phyloP scores from a whole-genome alignment of 2,329 filamentous ascomycete species.

The Niveomyces coronatus region DNA sequence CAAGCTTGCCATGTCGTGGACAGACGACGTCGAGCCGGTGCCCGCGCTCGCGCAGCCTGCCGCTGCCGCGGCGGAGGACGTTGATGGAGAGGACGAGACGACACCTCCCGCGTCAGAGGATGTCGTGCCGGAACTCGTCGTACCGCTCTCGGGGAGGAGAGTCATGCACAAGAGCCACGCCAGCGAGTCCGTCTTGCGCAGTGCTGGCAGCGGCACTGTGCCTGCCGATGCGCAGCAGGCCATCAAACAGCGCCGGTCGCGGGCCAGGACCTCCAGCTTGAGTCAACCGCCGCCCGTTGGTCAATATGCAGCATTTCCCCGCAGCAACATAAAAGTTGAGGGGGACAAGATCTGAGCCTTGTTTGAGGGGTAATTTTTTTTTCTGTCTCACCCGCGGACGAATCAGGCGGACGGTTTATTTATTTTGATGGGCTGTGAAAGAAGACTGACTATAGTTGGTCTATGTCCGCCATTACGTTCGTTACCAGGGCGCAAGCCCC shows the following conservation, averaged over 20 bases:
- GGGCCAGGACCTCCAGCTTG: slow-evolving; percentile 37
- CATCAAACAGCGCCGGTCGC: slow-evolving; percentile 23
- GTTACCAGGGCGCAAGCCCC: no score
- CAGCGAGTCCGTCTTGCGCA: slow-evolving; percentile 26
- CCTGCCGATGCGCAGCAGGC: slow-evolving; percentile 21
- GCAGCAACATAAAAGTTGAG: slow-evolving; percentile 20
- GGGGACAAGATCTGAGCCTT: slow-evolving; percentile 6
- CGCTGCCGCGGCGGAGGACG: not conserved
- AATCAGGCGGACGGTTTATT: no score
- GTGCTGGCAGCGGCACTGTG: slow-evolving; percentile 17
- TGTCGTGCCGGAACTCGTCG: slow-evolving; percentile 24
- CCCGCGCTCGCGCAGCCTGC: slow-evolving; percentile 11
- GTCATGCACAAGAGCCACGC: slow-evolving; percentile 26
- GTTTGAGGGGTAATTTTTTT: slow-evolving; percentile 2
- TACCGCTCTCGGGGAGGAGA: slow-evolving; percentile 15
- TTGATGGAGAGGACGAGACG: slow-evolving; percentile 13
- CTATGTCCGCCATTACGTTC: not conserved
- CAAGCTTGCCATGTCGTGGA: slow-evolving; percentile 22
- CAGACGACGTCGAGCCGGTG: slow-evolving; percentile 22
- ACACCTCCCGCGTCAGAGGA: slow-evolving; percentile 18
- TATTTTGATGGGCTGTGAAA: no score
- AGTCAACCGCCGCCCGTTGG: slow-evolving; percentile 35
- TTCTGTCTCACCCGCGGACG: not conserved
- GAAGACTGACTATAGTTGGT: not conserved
- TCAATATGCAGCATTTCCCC: slow-evolving; percentile 37